Conservation (phyloP, 1,284 basidiomycete genomes). For the Cryptococcus wingfieldii region DNA sequence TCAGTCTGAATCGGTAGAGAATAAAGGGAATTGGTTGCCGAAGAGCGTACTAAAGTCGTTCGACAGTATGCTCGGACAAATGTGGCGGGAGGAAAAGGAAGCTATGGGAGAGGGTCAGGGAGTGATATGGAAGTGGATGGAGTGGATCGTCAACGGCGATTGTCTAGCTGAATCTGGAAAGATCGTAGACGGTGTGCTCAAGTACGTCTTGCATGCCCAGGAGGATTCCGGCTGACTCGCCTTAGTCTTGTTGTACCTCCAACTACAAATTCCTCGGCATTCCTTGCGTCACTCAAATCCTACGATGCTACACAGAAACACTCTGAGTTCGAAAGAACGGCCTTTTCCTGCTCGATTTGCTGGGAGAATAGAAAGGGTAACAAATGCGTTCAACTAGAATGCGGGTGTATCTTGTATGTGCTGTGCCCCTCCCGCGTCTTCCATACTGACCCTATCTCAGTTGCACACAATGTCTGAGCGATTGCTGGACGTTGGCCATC, state of each 20-base stretch:
- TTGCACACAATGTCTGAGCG: conserved; percentile 39
- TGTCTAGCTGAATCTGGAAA: conserved; percentile 26
- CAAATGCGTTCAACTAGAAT: conserved; percentile 34
- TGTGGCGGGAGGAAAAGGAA: conserved; percentile 25
- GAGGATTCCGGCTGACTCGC: not conserved
- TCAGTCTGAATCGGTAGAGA: not conserved
- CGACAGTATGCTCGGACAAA: conserved; percentile 7
- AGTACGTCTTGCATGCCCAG: conserved; percentile 12
- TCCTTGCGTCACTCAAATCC: conserved; percentile 33
- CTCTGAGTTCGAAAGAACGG: conserved; percentile 35
- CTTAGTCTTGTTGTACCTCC: conserved; percentile 22
- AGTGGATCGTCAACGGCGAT: conserved; percentile 38
- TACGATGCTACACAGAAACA: conserved; percentile 30
- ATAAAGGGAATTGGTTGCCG: conserved; percentile 21
- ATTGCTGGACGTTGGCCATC: conserved; percentile 46
- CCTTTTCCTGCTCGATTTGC: conserved; percentile 46
- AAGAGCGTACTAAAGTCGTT: conserved; percentile 3
- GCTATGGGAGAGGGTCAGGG: conserved; percentile 22
- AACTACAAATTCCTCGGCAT: conserved; percentile 21
- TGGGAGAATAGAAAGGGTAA: conserved; percentile 45
- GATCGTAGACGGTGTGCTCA: conserved; percentile 4
- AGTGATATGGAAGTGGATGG: conserved; percentile 44
- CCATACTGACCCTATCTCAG: conserved; percentile 5
- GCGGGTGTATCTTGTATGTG: conserved; percentile 44
- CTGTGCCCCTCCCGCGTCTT: not conserved